phyloP scores from a whole-genome alignment of 192 early-diverging fungal species.

The Chytriomyces sp. region DNA sequence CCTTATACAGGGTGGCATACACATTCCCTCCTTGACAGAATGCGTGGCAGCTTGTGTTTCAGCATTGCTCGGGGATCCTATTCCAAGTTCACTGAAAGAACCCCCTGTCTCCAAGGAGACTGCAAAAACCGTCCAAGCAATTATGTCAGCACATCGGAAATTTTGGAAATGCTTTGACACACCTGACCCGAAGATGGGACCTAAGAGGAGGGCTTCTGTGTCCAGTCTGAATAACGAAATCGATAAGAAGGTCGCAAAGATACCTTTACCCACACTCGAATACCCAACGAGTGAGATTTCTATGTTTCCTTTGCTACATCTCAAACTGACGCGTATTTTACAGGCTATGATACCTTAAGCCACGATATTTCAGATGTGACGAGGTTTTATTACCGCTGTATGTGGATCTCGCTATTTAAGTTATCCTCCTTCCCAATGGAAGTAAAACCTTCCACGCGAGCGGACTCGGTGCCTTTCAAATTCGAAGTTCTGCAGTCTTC shows the following conservation, averaged over 20 bases:
- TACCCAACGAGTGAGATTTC: background rate
- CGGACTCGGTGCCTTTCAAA: background rate
- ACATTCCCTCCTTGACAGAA: slow-evolving; percentile 70
- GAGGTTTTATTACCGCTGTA: background rate
- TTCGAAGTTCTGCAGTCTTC: too few species aligned
- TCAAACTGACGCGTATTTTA: too few species aligned
- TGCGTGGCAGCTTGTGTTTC: slow-evolving; percentile 77
- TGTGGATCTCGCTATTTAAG: background rate
- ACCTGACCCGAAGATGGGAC: background rate
- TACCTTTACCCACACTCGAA: background rate
- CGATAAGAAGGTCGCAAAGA: background rate
- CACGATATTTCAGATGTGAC: background rate
- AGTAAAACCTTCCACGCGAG: background rate
- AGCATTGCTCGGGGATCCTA: slow-evolving; percentile 66
- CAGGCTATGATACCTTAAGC: too few species aligned
- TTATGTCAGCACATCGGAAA: background rate
- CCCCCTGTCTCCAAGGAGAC: background rate
- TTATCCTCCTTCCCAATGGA: background rate
- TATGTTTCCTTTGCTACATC: background rate
- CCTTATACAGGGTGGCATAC: slow-evolving; percentile 77
- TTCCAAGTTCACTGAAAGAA: background rate
- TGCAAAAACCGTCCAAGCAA: background rate
- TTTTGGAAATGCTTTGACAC: slow-evolving; percentile 6
- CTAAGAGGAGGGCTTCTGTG: background rate
- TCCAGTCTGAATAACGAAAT: background rate